A percentile compares a stretch with the other conserved stretches of the same genome.
These are phyloP conservation scores for Colletotrichum sp. DNA, from an alignment of 2,329 filamentous ascomycete species.

Conservation along the genomic window DNA sequence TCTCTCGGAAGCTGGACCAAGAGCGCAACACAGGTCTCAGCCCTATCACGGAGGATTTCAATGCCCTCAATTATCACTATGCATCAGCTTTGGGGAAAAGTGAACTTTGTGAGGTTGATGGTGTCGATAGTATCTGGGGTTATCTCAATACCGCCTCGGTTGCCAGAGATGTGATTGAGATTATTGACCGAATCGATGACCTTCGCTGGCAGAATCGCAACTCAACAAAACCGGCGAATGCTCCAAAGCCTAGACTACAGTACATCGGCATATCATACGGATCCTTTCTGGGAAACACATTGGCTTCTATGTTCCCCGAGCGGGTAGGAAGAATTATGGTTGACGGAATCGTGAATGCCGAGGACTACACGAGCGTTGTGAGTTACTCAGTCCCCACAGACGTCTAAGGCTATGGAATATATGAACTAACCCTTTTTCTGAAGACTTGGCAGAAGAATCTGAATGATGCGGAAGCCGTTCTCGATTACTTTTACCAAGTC, in stretches of 20 bases:
- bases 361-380: constrained; percentile 29
- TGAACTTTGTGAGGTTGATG: constrained; percentile 23
- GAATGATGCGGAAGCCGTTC: constrained; percentile 37
- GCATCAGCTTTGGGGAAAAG: constrained; percentile 23
- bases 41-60: background rate
- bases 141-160: constrained; percentile 32
- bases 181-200: constrained; percentile 34
- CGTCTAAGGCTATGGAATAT: no score
- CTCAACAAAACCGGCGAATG: background rate
- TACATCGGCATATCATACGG: constrained; percentile 52
- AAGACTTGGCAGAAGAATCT: constrained; percentile 38
- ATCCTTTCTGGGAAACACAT: constrained; percentile 35
- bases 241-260: constrained; percentile 28
- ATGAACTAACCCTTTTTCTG: background rate
- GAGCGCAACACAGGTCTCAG: constrained; percentile 17
- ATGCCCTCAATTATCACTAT: constrained; percentile 1
- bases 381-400: background rate
- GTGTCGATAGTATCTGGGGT: constrained; percentile 21
- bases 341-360: constrained; percentile 30
- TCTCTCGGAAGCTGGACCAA: constrained; percentile 27
- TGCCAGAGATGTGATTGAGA: constrained; percentile 36
- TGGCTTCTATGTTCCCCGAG: constrained; percentile 38
- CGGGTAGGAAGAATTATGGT: constrained; percentile 40
- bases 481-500: constrained; percentile 36
- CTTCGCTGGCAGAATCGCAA: background rate